Conservation (phyloP, 2,329 filamentous ascomycete species). For the Pestalotiopsis fici region DNA sequence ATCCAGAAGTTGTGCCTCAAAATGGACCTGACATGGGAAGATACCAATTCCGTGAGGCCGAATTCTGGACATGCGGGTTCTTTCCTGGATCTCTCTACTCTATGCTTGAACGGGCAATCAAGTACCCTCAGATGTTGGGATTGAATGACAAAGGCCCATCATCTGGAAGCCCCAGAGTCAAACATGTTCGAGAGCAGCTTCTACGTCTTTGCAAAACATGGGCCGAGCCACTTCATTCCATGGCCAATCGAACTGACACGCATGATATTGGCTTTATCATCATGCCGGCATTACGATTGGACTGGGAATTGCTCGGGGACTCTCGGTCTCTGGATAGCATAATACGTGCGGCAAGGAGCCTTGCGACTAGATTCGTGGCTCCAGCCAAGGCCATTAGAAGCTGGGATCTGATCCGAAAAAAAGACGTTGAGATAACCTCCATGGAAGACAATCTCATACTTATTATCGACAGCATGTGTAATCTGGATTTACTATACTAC, state of each 20-base stretch:
- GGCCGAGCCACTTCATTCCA: slow-evolving; percentile 35
- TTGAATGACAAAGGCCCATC: neutral
- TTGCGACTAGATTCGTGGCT: slow-evolving; percentile 42
- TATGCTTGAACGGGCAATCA: slow-evolving; percentile 32
- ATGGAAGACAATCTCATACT: slow-evolving; percentile 33
- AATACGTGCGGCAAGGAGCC: slow-evolving; percentile 41
- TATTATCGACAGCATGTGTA: slow-evolving; percentile 45
- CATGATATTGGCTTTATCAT: slow-evolving; percentile 59
- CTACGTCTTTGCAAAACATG: slow-evolving; percentile 26
- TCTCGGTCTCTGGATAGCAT: slow-evolving; percentile 38
- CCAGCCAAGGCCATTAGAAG: slow-evolving; percentile 45
- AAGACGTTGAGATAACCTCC: slow-evolving; percentile 25
- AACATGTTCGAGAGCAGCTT: slow-evolving; percentile 16
- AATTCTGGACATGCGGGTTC: slow-evolving; percentile 45
- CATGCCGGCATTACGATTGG: slow-evolving; percentile 44
- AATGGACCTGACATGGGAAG: slow-evolving; percentile 22
- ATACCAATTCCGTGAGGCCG: slow-evolving; percentile 29
- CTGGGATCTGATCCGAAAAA: slow-evolving; percentile 42
- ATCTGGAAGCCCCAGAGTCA: neutral
- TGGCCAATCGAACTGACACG: slow-evolving; percentile 46
- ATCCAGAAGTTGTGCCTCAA: slow-evolving; percentile 34
- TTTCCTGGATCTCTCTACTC: slow-evolving; percentile 38
- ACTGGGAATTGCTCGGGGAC: slow-evolving; percentile 47
- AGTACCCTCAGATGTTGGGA: slow-evolving; percentile 23
- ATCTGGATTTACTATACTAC: slow-evolving; percentile 39